A percentile compares a stretch with the other conserved stretches of the same genome.
Evolutionary conservation across 2,329 filamentous ascomycete genomes (phyloP).

Genomic region (Talaromyces sp.): DNA sequence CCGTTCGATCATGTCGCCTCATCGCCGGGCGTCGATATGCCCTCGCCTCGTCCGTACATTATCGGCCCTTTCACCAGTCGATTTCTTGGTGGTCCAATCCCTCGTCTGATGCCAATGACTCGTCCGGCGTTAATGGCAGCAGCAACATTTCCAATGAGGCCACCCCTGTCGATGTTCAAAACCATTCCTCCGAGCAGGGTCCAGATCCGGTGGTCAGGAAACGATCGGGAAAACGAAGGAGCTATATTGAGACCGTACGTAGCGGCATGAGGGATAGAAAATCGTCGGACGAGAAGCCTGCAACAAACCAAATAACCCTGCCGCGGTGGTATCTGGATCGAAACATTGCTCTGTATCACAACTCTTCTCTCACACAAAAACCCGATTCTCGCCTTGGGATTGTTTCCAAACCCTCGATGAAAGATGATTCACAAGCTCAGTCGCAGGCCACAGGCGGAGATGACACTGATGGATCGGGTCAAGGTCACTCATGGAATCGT

Average conservation of each 20-base stretch:
- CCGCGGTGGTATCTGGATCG: conserved; percentile 34
- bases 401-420: neutral
- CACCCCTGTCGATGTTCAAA: conserved; percentile 2
- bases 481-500: neutral
- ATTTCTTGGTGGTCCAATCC: conserved; percentile 21
- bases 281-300: conserved; percentile 15
- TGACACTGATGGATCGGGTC: neutral
- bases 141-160: conserved; percentile 17
- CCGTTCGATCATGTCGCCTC: conserved; percentile 32
- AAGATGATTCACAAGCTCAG: neutral
- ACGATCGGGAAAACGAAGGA: conserved; percentile 19
- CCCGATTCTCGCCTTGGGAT: conserved; percentile 9
- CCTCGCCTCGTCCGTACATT: conserved; percentile 16
- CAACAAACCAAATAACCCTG: conserved; percentile 19
- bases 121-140: conserved; percentile 16
- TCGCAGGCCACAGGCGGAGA: neutral
- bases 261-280: conserved; percentile 33
- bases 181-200: conserved; percentile 5
- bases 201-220: neutral
- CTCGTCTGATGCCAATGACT: conserved; percentile 24
- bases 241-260: conserved; percentile 35
- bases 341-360: conserved; percentile 25
- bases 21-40: conserved; percentile 32
- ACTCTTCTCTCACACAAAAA: conserved; percentile 18
- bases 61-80: conserved; percentile 30